Percentiles rank a stretch among this genome's conserved stretches.
Evolutionary conservation across 2,329 filamentous ascomycete species (phyloP).

Genomic region (Chaetomiaceae sp.): DNA sequence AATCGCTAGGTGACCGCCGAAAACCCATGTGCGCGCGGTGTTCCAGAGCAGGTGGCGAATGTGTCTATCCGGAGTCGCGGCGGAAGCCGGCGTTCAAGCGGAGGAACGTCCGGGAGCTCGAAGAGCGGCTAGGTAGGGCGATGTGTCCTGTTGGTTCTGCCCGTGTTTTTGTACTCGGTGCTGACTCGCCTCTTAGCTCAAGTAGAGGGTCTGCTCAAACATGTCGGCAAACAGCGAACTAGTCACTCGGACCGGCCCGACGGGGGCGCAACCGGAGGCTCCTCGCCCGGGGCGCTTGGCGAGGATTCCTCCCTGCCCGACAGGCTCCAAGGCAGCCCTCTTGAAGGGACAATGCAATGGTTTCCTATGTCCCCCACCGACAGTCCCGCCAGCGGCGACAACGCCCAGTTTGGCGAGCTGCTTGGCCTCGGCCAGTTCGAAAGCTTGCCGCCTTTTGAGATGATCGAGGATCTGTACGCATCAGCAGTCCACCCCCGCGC

Average conservation of each 20-base stretch:
- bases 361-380: conserved; percentile 1
- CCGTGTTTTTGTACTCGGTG: not conserved
- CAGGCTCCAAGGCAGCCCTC: conserved; percentile 4
- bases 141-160: not conserved
- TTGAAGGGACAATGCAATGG: conserved; percentile 4
- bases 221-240: conserved; percentile 40
- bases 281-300: conserved; percentile 3
- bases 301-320: not conserved
- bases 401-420: conserved; percentile 55
- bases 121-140: conserved; percentile 70
- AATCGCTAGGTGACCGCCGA: conserved; percentile 52
- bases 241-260: conserved; percentile 21
- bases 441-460: conserved; percentile 67
- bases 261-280: conserved; percentile 18
- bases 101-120: conserved; percentile 83
- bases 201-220: conserved; percentile 73
- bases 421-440: conserved; percentile 78
- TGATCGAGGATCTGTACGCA: conserved; percentile 77
- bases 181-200: conserved; percentile 50
- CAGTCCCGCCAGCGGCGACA: not conserved
- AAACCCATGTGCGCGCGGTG: conserved; percentile 79
- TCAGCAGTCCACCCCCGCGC: not conserved
- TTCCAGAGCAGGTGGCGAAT: conserved; percentile 65
- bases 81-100: conserved; percentile 84
- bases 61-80: conserved; percentile 81